Base-by-base conservation (phyloP, 495 filamentous ascomycete genomes). In the Aspergillus indologenus region DNA sequence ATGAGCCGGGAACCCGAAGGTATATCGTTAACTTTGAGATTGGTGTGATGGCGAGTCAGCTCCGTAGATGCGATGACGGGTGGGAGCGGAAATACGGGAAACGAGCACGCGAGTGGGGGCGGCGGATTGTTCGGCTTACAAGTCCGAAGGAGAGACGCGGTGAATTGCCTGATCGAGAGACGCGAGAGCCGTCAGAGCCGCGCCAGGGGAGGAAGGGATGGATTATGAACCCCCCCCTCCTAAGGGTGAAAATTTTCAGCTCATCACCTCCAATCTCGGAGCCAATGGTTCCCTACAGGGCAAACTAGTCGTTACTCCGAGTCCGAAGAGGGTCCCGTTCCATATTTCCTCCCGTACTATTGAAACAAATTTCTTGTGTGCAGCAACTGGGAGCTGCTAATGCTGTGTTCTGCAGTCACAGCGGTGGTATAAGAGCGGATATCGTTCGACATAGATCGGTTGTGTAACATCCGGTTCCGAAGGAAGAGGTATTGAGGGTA, bases 101-200 rank as follows among this genome's bases (percentile, higher is more conserved):
- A 26, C 23, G 31, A 15, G 42, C 24, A 29, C 44, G 45, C n/a
- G 24, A 50, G 15, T 58, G 43, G 53, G n/a, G 26, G 26, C 26
- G 26, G 48, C 51, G 59, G 49, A 56, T 52, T 8, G 26, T n/a
- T 45, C 58, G 61, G 59, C 53, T 53, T 51, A 23, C 55, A 23
- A 49, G 54, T 53, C 60, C 59, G 53, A 47, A n/a, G n/a, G n/a
- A n/a, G n/a, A 31, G 52, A 21, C 61, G 61, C 58, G 56, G 46
- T 34, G 56, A 64, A 56, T 57, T 67, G 60, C 64, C 64, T 58
- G 42, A 61, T 67, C 59, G 44, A 51, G 56, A 44, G 44, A 19
- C 9, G 23, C 24, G 34, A 21, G 50, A 44, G 31, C 54, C 60
- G 54, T 53, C 48, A 61, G 54, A 61, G 54, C 54, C 54, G 54